Base-by-base conservation (phyloP, 2,329 filamentous ascomycete species). In the Ceratocystis lukuohia region DNA sequence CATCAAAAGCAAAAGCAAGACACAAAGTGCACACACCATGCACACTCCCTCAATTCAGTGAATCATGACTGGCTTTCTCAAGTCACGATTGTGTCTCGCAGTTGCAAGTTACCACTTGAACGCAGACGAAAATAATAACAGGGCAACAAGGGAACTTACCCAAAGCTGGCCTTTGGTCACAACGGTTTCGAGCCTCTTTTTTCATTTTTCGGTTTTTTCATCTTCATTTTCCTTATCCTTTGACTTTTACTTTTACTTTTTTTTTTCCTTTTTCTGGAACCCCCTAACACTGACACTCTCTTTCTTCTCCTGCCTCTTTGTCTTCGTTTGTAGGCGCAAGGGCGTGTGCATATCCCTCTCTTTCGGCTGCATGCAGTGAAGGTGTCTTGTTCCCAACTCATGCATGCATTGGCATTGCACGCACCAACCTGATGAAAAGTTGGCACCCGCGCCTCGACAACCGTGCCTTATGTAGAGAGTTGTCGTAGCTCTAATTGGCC, bases 301-400 rank as follows among this genome's bases (percentile, higher is more conserved):
- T 57, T 25, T 57, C 22, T 57, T 57, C 22, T 57, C n/a, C 15
- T 30, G 22, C 25, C 22, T 57, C 53, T 57, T 57, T 33, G 10
- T 53, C 22, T n/a, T n/a, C 22, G n/a, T 25, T 53, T 57, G 3
- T 57, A 33, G 53, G 53, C 25, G 53, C 30, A 57, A 57, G 53
- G 53, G 53, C 53, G 53, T 57, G 53, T 57, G 53, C 25, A 57
- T 57, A 57, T 57, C 53, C 30, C 37, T 57, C 20, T 57, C 53
- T 57, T 57, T 28, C 22, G 53, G 53, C 53, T 57, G 53, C 53
- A 28, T 57, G 53, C 25, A 57, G 48, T 30, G 53, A 20, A 25
- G 22, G 48, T 50, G 48, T 50, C 48, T 50, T 50, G 48, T 20
- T 50, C 48, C 48, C 48, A 50, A 50, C 48, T 25, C 7, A 25